Evolutionary conservation across 495 filamentous ascomycete genomes (phyloP).

Genomic region (Xylaria acuta): DNA sequence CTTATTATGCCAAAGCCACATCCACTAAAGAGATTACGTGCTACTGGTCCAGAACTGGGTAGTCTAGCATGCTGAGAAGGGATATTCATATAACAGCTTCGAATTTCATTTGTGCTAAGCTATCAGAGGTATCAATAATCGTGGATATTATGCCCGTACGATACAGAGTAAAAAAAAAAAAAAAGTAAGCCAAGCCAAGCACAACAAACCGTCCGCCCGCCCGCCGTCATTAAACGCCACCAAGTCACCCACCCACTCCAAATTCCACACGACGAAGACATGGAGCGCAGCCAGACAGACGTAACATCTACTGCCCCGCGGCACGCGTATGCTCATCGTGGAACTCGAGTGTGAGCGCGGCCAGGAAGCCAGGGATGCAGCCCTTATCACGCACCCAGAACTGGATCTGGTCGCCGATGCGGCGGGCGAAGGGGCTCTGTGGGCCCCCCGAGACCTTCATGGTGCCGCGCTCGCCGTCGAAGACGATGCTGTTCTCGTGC

Average conservation of each 20-base stretch:
- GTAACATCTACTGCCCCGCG: constrained; percentile 3
- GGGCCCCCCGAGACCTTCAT: constrained; percentile 97
- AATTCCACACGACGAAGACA: no score
- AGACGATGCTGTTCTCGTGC: constrained; percentile 89
- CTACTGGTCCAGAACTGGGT: not conserved
- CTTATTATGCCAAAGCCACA: no score
- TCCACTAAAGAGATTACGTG: not conserved
- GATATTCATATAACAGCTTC: not conserved
- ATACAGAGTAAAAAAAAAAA: not conserved
- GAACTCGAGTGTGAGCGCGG: constrained; percentile 87
- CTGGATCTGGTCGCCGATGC: constrained; percentile 80
- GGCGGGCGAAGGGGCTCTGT: constrained; percentile 80
- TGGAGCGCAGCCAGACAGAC: not conserved
- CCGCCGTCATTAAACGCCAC: not conserved
- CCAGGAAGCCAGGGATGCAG: constrained; percentile 90
- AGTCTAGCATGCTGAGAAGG: not conserved
- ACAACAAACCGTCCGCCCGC: not conserved
- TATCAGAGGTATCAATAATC: constrained; percentile 19
- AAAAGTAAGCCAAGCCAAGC: not conserved
- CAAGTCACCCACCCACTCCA: not conserved
- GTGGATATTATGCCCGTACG: not conserved
- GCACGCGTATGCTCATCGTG: constrained; percentile 72
- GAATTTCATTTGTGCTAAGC: not conserved
- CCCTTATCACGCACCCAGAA: constrained; percentile 94
- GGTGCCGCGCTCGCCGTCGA: constrained; percentile 93